Evolutionary conservation across 495 filamentous ascomycete genomes (phyloP).

Genomic region (Delitschia confertaspora): DNA sequence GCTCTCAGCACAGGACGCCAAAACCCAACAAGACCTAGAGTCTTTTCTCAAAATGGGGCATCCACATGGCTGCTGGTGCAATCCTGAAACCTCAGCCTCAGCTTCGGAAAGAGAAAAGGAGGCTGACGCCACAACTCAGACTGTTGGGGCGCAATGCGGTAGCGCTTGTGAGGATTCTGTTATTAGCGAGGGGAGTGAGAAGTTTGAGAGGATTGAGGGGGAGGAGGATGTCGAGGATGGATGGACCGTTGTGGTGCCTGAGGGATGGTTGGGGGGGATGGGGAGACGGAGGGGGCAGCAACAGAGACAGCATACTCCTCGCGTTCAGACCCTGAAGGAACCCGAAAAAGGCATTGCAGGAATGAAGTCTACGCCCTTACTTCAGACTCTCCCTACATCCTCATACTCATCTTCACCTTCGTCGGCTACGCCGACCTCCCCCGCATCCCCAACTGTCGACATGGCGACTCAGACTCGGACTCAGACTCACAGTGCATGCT

Average conservation of each 20-base stretch:
- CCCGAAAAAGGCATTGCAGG: no score
- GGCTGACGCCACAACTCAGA: neutral
- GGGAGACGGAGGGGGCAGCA: neutral
- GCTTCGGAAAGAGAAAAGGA: neutral
- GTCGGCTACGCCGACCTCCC: no score
- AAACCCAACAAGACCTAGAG: conserved; percentile 5
- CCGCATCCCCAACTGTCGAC: no score
- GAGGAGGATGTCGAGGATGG: conserved; percentile 1
- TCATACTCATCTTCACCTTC: no score
- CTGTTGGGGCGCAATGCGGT: neutral
- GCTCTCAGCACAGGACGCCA: neutral
- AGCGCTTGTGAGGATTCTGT: neutral
- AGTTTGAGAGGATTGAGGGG: neutral
- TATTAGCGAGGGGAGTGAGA: neutral
- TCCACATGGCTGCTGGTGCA: conserved; percentile 26
- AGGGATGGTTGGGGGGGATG: neutral
- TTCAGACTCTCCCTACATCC: no score
- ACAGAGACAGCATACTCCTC: neutral
- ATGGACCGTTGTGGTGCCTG: conserved; percentile 3
- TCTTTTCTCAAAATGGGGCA: conserved; percentile 28
- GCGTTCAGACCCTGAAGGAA: neutral
- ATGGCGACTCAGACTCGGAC: no score
- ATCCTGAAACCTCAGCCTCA: neutral
- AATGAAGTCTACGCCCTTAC: no score
- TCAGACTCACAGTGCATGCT: no score